phyloP scores from a whole-genome alignment of 257 asterid species.

The Solanum arcanum region DNA sequence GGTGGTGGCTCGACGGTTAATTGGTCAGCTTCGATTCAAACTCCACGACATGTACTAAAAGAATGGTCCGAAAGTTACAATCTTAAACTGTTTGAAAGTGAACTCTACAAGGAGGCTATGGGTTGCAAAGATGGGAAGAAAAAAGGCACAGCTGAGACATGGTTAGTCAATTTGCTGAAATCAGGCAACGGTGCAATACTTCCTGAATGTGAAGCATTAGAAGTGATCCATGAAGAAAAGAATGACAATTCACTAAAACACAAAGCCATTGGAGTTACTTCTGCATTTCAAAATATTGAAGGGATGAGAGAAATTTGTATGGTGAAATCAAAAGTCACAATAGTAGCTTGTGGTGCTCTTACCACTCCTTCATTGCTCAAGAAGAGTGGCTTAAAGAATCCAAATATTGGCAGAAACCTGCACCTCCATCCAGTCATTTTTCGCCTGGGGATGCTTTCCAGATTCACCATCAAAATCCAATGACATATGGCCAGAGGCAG shows the following conservation, averaged over 20 bases:
- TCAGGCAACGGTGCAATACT: constrained; percentile 59
- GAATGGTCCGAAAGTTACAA: constrained; percentile 52
- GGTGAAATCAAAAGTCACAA: constrained; percentile 43
- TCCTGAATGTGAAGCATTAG: constrained; percentile 47
- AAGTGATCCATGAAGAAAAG: constrained; percentile 19
- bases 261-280: constrained; percentile 44
- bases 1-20: background rate
- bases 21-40: background rate
- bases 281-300: constrained; percentile 14
- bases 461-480: background rate
- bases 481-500: constrained; percentile 43
- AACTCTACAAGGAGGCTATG: constrained; percentile 23
- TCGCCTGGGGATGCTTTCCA: constrained; percentile 76
- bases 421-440: constrained; percentile 66
- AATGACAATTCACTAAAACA: background rate
- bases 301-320: constrained; percentile 31
- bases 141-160: constrained; percentile 58
- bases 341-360: constrained; percentile 75
- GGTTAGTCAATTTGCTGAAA: constrained; percentile 62
- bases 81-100: constrained; percentile 23
- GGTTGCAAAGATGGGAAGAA: constrained; percentile 73
- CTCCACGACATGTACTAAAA: constrained; percentile 51
- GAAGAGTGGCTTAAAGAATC: constrained; percentile 60
- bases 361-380: constrained; percentile 53
- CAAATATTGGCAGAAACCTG: constrained; percentile 52